A percentile compares a stretch with the other conserved stretches of the same genome.
These are phyloP conservation scores for Fusarium sp. DNA, from an alignment of 2,329 filamentous ascomycete genomes.

Conservation along the genomic window DNA sequence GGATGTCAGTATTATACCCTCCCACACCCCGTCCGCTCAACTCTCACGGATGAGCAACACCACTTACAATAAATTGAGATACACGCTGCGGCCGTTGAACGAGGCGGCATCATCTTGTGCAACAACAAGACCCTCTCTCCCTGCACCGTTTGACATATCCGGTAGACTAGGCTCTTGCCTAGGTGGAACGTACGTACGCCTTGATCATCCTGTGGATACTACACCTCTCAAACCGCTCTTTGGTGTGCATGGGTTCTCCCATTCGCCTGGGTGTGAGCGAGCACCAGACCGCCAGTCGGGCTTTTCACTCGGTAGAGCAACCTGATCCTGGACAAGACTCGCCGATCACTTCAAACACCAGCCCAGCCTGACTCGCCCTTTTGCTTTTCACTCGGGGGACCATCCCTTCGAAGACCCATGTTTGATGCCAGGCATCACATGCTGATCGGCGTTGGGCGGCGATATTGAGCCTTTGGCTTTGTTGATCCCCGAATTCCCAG, in stretches of 20 bases:
- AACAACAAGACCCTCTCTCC: background rate
- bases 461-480: conserved; percentile 18
- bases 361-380: conserved; percentile 14
- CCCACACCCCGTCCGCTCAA: conserved; percentile 1
- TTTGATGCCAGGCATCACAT: conserved; percentile 16
- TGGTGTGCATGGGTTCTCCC: conserved; percentile 18
- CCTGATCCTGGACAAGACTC: conserved; percentile 25
- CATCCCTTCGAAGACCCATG: conserved; percentile 1
- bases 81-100: conserved; percentile 8
- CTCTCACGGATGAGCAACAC: background rate
- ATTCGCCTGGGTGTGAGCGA: conserved; percentile 27
- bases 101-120: background rate
- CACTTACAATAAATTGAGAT: background rate
- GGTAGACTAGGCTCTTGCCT: background rate
- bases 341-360: conserved; percentile 3
- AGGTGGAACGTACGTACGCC: conserved; percentile 1
- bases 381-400: background rate
- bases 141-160: background rate
- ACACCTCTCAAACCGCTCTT: background rate
- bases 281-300: conserved; percentile 37
- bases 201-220: background rate
- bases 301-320: conserved; percentile 33
- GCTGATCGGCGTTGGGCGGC: conserved; percentile 26
- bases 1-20: conserved; percentile 24
- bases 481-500: conserved; percentile 22